A percentile compares a stretch with the other conserved stretches of the same genome.
Evolutionary conservation across 1,284 basidiomycete species (phyloP).

Genomic region (Boletus semigastroideus): DNA sequence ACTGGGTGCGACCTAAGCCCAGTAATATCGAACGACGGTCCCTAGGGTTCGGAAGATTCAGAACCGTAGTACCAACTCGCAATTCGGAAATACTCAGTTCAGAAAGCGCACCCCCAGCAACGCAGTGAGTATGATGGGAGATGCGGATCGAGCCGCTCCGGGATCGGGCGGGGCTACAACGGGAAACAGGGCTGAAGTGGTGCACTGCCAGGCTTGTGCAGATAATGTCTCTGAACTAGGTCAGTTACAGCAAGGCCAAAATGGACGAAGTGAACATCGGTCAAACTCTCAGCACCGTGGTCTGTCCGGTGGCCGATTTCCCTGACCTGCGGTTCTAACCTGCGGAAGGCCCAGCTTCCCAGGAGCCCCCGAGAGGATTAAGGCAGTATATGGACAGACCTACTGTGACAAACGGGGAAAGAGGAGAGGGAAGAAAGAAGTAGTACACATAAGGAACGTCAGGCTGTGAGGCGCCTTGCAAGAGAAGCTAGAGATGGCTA

Average conservation of each 20-base stretch:
- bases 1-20: too few relatives aligned
- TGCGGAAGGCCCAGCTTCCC: not conserved
- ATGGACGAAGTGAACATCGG: not conserved
- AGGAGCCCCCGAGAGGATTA: constrained; percentile 17
- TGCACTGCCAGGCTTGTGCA: too few relatives aligned
- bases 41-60: too few relatives aligned
- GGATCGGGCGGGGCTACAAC: not conserved
- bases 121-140: not conserved
- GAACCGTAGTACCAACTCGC: too few relatives aligned
- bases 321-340: not conserved
- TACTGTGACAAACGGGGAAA: constrained; percentile 26
- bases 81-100: not conserved
- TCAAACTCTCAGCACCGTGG: not conserved
- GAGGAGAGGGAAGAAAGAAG: not conserved
- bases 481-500: not conserved
- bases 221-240: too few relatives aligned
- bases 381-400: constrained; percentile 30
- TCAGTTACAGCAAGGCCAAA: not conserved
- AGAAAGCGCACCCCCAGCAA: not conserved
- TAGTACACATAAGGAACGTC: constrained; percentile 9
- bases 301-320: not conserved
- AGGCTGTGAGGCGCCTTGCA: constrained; percentile 10
- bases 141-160: not conserved
- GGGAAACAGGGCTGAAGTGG: too few relatives aligned
- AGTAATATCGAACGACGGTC: too few relatives aligned